phyloP scores from a whole-genome alignment of 1,139 yeast species.

The Cylindricascospora bacillispora region DNA sequence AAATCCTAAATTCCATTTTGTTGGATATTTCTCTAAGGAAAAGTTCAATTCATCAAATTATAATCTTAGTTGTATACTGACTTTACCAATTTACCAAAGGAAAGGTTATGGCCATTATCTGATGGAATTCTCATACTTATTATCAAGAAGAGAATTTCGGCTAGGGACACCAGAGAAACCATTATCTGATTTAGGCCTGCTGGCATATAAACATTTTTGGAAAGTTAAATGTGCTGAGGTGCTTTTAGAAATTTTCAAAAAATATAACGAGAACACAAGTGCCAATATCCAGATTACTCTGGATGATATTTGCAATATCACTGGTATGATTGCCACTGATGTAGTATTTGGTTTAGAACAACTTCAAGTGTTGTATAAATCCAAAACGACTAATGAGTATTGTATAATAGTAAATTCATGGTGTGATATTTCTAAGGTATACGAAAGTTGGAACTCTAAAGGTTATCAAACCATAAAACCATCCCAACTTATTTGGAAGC shows the following conservation, averaged over 20 bases:
- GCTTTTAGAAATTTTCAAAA: slow-evolving; percentile 18
- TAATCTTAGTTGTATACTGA: slow-evolving; percentile 81
- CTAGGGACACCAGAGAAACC: slow-evolving; percentile 96
- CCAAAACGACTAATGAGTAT: slow-evolving; percentile 31
- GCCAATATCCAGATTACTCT: slow-evolving; percentile 32
- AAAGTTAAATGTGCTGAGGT: slow-evolving; percentile 40
- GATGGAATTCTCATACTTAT: slow-evolving; percentile 77
- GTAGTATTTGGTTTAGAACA: slow-evolving; percentile 80
- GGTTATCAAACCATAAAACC: slow-evolving; percentile 41
- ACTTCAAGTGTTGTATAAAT: slow-evolving; percentile 38
- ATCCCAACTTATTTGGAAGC: slow-evolving; percentile 58
- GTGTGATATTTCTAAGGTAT: slow-evolving; percentile 31
- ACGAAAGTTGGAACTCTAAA: slow-evolving; percentile 45
- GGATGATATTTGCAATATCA: slow-evolving; percentile 46
- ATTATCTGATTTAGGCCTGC: slow-evolving; percentile 68
- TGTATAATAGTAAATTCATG: slow-evolving; percentile 42
- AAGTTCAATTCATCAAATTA: slow-evolving; percentile 62
- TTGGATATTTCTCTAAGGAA: slow-evolving; percentile 90
- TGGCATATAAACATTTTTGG: slow-evolving; percentile 87
- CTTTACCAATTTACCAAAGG: slow-evolving; percentile 78
- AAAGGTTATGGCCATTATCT: slow-evolving; percentile 82
- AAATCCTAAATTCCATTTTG: slow-evolving; percentile 51
- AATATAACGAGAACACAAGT: neutral
- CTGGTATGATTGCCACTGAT: slow-evolving; percentile 85
- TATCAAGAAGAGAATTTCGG: slow-evolving; percentile 61